Conservation (phyloP, 768 basidiomycete species). For the Mycena alexandri region DNA sequence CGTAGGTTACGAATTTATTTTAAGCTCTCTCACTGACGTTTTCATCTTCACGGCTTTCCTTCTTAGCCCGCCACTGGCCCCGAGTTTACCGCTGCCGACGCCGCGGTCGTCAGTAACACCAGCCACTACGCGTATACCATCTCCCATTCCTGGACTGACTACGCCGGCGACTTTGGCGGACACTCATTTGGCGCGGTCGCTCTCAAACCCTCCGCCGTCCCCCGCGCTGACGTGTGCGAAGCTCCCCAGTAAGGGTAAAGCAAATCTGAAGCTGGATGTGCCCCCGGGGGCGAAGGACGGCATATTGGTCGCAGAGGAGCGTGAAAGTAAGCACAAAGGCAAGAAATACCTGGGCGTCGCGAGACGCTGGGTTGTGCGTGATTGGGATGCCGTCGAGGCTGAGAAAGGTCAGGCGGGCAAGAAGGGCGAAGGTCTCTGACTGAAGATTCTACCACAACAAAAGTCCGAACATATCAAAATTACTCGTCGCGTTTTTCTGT, state of each 20-base stretch:
- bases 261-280: constrained; percentile 9
- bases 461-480: no score
- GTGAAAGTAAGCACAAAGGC: constrained; percentile 6
- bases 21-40: no score
- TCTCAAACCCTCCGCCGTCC: constrained; percentile 8
- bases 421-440: constrained; percentile 4
- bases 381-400: constrained; percentile 14
- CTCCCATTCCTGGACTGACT: neutral
- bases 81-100: neutral
- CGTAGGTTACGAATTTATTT: no score
- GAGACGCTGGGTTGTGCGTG: constrained; percentile 2
- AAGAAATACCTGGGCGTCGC: constrained; percentile 13
- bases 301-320: constrained; percentile 25
- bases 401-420: constrained; percentile 11
- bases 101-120: neutral
- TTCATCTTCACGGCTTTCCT: no score
- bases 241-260: constrained; percentile 19
- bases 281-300: constrained; percentile 7
- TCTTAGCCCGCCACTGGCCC: constrained; percentile 2
- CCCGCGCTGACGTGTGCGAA: constrained; percentile 13
- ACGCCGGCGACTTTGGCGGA: constrained; percentile 23
- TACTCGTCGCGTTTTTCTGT: no score
- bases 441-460: no score
- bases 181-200: constrained; percentile 17
- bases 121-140: constrained; percentile 26